Evolutionary conservation across 352 stramenopile genomes (phyloP), one percentile per base, ranked within the genome.

Genomic region (Globisporangium paddicum): DNA sequence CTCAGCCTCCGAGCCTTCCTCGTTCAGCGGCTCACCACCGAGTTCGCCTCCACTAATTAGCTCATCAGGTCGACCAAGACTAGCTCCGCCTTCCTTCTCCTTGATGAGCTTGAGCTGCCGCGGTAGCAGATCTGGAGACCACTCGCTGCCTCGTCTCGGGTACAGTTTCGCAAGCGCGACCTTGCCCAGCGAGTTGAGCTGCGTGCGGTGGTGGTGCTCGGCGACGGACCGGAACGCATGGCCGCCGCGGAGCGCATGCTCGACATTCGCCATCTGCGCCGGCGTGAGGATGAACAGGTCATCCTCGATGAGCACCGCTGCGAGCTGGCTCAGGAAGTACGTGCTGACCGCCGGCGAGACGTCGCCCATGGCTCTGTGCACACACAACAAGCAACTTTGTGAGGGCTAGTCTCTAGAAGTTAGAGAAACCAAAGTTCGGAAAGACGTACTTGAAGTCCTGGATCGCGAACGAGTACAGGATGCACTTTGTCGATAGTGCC

Each of bases 391-490:
- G 7, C 16, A 19, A n/a, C n/a, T n/a, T n/a, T n/a, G n/a, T n/a
- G n/a, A n/a, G n/a, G n/a, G n/a, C n/a, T n/a, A n/a, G n/a, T 49
- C 42, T 14, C 42, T 6, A 48, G 19, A 2, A n/a, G n/a, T n/a
- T n/a, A n/a, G n/a, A n/a, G n/a, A n/a, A n/a, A n/a, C n/a, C n/a
- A n/a, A n/a, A n/a, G n/a, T n/a, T n/a, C n/a, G n/a, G n/a, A n/a
- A n/a, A n/a, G n/a, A 76, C 77, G 40, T 67, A 90, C 84, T 75
- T 73, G 47, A 93, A 93, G 35, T 90, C 79, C 23, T 91, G 73
- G 40, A 90, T 84, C 30, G 73, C 66, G n/a, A 95, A 72, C 25
- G 85, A 91, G 58, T 95, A 95, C 3, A 95, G 54, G 5, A 93
- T 73, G 58, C 77, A 90, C 46, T 89, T 90, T 14, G 62, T 66